Evolutionary conservation across 148 eudicot genomes (phyloP).

Genomic region (Simmondsia chinensis): DNA sequence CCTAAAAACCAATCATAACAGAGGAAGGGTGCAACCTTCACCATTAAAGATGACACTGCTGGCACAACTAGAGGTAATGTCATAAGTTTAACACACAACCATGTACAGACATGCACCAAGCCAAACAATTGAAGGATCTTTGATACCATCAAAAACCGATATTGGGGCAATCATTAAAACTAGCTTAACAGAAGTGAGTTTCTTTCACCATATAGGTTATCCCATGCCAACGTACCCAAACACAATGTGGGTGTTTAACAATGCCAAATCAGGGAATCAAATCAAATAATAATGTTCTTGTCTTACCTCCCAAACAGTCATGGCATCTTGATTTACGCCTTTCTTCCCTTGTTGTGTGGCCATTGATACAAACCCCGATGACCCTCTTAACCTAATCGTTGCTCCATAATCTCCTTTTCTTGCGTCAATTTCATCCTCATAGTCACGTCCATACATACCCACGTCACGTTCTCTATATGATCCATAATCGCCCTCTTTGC

Average conservation of each 20-base stretch:
- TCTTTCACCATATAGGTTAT: too few relatives aligned
- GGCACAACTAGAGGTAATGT: too few relatives aligned
- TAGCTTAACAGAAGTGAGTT: too few relatives aligned
- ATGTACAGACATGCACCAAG: too few relatives aligned
- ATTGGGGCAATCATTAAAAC: too few relatives aligned
- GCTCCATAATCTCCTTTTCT: slow-evolving; percentile 44
- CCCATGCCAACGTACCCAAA: neutral
- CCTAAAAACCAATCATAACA: too few relatives aligned
- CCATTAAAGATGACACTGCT: too few relatives aligned
- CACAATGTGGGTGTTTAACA: neutral
- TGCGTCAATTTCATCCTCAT: slow-evolving; percentile 16
- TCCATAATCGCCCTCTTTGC: slow-evolving; percentile 25
- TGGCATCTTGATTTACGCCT: slow-evolving; percentile 86
- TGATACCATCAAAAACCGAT: too few relatives aligned
- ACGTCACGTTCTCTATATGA: slow-evolving; percentile 13
- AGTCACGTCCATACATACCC: slow-evolving; percentile 1
- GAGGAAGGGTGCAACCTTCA: too few relatives aligned
- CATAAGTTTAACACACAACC: too few relatives aligned
- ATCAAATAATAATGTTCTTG: neutral
- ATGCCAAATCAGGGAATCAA: neutral
- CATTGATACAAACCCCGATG: slow-evolving; percentile 49
- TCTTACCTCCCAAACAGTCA: slow-evolving; percentile 91
- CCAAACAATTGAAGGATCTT: too few relatives aligned
- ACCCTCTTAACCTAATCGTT: slow-evolving; percentile 46
- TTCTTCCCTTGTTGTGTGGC: slow-evolving; percentile 63